phyloP scores from a whole-genome alignment of 768 basidiomycete species.

The Boletus fagicola region DNA sequence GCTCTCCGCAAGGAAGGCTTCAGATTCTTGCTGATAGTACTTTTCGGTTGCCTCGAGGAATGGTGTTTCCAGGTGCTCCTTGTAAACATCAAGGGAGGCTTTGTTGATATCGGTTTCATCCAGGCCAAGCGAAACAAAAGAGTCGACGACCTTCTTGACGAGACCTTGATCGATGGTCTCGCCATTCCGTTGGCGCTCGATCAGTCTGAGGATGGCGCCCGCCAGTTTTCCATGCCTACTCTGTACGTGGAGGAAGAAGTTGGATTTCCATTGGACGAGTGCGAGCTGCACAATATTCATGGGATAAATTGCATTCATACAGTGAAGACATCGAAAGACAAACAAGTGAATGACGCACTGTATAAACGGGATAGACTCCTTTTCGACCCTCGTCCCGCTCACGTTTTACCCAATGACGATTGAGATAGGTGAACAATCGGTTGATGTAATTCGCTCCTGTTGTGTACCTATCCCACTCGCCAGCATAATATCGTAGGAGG shows the following conservation, averaged over 20 bases:
- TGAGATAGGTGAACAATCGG: conserved; percentile 94
- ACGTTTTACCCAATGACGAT: conserved; percentile 98
- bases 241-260: conserved; percentile 90
- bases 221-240: conserved; percentile 79
- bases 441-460: conserved; percentile 97
- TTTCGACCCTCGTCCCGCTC: conserved; percentile 97
- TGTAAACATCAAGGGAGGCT: conserved; percentile 90
- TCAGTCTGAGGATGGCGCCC: conserved; percentile 80
- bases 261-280: conserved; percentile 92
- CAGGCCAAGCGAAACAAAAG: conserved; percentile 90
- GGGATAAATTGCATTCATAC: conserved; percentile 1
- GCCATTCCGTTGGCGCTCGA: conserved; percentile 93
- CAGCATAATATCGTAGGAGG: conserved; percentile 85
- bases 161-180: conserved; percentile 90
- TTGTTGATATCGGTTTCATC: conserved; percentile 92
- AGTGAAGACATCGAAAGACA: neutral
- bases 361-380: conserved; percentile 93
- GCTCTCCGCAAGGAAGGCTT: conserved; percentile 84
- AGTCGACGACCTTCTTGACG: conserved; percentile 93
- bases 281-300: conserved; percentile 57
- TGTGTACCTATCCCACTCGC: conserved; percentile 95
- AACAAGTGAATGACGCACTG: conserved; percentile 50
- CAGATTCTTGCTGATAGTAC: conserved; percentile 91
- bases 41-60: conserved; percentile 88
- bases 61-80: conserved; percentile 82